Conservation (phyloP, 1,284 basidiomycete genomes). For the Melanopsichium pennsylvanicum region DNA sequence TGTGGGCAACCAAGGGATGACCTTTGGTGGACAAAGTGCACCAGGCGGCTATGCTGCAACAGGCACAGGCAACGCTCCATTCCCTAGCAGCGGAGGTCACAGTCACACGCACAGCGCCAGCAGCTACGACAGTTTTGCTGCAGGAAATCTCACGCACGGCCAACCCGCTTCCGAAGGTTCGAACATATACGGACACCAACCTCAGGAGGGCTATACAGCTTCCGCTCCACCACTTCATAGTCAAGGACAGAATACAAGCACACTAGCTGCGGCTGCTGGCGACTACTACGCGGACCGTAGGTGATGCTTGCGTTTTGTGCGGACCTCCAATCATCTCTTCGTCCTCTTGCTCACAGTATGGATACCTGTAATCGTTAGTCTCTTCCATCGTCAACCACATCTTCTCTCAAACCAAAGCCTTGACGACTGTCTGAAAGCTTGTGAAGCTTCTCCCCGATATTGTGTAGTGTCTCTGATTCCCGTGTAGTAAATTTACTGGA, state of each 20-base stretch:
- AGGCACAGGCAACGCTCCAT: slow-evolving; percentile 6
- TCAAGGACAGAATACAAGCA: slow-evolving; percentile 30
- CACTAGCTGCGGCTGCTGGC: slow-evolving; percentile 29
- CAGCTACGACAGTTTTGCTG: slow-evolving; percentile 29
- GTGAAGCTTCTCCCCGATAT: too few species aligned
- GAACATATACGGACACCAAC: slow-evolving; percentile 12
- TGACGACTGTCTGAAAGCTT: too few species aligned
- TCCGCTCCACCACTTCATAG: slow-evolving; percentile 9
- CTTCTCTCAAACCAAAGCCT: too few species aligned
- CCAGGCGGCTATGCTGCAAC: slow-evolving; percentile 12
- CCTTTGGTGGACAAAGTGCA: slow-evolving; percentile 10
- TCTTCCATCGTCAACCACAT: neutral
- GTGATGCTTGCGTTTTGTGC: slow-evolving; percentile 1
- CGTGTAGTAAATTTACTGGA: too few species aligned
- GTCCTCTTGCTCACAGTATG: neutral
- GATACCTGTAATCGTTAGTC: slow-evolving; percentile 6
- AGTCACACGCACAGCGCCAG: slow-evolving; percentile 32
- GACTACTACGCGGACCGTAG: slow-evolving; percentile 30
- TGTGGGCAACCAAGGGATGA: slow-evolving; percentile 25
- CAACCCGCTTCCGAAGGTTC: slow-evolving; percentile 4
- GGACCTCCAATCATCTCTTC: neutral
- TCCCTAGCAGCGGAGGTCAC: slow-evolving; percentile 9
- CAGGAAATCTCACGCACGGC: slow-evolving; percentile 3
- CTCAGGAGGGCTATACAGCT: slow-evolving; percentile 7
- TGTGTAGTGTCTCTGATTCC: too few species aligned